phyloP scores from a whole-genome alignment of 1,139 yeast species.

The Yamadazyma taylorii region DNA sequence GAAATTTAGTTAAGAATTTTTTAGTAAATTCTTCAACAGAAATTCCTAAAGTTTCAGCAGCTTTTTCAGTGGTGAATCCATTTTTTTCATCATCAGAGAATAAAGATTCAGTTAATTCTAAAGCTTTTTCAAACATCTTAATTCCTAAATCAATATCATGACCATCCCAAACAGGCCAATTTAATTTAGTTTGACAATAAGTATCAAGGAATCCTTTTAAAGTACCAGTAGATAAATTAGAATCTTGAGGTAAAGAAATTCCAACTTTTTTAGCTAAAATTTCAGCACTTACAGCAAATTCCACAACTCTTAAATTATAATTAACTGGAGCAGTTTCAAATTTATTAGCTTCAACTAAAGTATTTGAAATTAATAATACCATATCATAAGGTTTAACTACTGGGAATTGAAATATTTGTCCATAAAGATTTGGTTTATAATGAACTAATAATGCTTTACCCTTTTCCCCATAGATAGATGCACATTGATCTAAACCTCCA shows the following conservation, averaged over 20 bases:
- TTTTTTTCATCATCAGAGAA: conserved; percentile 30
- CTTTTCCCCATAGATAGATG: conserved; percentile 65
- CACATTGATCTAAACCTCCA: conserved; percentile 81
- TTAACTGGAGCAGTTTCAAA: conserved; percentile 69
- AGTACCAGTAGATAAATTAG: conserved; percentile 62
- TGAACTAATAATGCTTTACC: conserved; percentile 61
- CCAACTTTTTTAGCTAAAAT: conserved; percentile 51
- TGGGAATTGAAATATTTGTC: conserved; percentile 59
- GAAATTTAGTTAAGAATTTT: conserved; percentile 51
- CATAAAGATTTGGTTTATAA: conserved; percentile 60
- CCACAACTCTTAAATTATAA: conserved; percentile 71
- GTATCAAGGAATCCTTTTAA: conserved; percentile 64
- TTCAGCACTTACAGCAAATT: conserved; percentile 64
- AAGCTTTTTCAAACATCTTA: conserved; percentile 37
- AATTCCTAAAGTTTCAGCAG: conserved; percentile 45
- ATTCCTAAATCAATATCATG: conserved; percentile 46
- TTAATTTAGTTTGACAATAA: conserved; percentile 36
- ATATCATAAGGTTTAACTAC: conserved; percentile 40
- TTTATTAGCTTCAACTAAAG: conserved; percentile 63
- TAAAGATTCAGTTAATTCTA: conserved; percentile 42
- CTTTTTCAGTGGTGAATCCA: conserved; percentile 54
- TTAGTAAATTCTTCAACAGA: conserved; percentile 42
- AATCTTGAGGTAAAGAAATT: conserved; percentile 47
- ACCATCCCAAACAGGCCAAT: conserved; percentile 47
- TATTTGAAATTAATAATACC: conserved; percentile 62